phyloP scores from a whole-genome alignment of 2,329 filamentous ascomycete species.

The Mycosphaerelloides madeirae region DNA sequence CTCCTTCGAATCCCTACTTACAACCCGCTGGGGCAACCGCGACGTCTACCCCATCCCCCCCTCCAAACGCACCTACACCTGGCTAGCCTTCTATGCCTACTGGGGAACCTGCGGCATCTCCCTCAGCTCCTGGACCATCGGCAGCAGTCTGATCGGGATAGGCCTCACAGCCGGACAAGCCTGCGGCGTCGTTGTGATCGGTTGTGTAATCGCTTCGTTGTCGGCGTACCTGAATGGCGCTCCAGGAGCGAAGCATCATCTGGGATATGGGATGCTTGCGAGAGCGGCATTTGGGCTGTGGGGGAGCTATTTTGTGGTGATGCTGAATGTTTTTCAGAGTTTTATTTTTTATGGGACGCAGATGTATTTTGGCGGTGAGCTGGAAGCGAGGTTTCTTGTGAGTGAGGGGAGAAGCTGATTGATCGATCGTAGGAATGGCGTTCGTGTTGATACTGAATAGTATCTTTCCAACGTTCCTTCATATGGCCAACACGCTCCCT shows the following conservation, averaged over 20 bases:
- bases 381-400: too few relatives aligned
- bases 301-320: too few relatives aligned
- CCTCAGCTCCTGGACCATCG: too few relatives aligned
- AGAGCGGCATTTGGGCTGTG: too few relatives aligned
- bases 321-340: too few relatives aligned
- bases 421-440: constrained; percentile 3
- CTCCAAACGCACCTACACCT: constrained; percentile 4
- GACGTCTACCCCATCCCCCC: constrained; percentile 5
- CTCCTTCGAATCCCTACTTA: neutral
- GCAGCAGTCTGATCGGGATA: constrained; percentile 1
- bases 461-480: constrained; percentile 19
- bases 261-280: too few relatives aligned
- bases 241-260: too few relatives aligned
- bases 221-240: constrained; percentile 17
- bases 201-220: constrained; percentile 13
- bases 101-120: constrained; percentile 7
- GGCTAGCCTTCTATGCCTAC: constrained; percentile 6
- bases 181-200: neutral
- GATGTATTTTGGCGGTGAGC: too few relatives aligned
- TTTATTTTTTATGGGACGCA: too few relatives aligned
- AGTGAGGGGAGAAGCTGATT: too few relatives aligned
- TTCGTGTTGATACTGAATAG: constrained; percentile 18
- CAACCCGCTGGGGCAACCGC: constrained; percentile 6
- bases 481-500: constrained; percentile 23
- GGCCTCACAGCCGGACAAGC: constrained; percentile 3